phyloP scores from a whole-genome alignment of 208 protist genomes.

The Leishmania arabica region DNA sequence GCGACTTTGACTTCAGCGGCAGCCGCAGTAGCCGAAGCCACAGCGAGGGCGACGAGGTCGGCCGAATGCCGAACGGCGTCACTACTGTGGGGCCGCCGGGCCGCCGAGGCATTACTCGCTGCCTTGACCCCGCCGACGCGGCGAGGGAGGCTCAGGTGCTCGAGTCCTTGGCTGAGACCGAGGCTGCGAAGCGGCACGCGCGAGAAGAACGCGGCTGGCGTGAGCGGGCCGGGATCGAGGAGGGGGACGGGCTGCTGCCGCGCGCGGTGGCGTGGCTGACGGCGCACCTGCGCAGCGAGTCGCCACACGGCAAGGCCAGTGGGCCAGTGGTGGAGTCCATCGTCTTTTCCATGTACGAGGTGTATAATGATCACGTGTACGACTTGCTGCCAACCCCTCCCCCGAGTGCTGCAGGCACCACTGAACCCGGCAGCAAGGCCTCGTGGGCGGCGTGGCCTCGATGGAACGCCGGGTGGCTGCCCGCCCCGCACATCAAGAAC shows the following conservation, averaged over 20 bases:
- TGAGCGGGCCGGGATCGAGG: constrained; percentile 6
- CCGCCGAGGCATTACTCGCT: constrained; percentile 21
- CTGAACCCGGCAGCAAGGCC: not conserved
- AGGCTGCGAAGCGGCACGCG: constrained; percentile 13
- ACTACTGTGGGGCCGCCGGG: constrained; percentile 2
- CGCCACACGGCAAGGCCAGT: not conserved
- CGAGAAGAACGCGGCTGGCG: constrained; percentile 27
- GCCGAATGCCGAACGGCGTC: constrained; percentile 4
- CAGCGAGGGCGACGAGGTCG: not conserved
- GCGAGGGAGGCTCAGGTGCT: constrained; percentile 16
- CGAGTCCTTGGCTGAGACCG: not conserved
- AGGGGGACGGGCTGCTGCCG: constrained; percentile 40
- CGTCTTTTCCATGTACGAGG: constrained; percentile 42
- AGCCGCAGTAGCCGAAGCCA: not conserved
- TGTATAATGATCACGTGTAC: constrained; percentile 48
- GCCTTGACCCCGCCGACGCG: constrained; percentile 22
- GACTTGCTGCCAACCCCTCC: constrained; percentile 32
- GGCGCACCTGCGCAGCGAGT: constrained; percentile 18
- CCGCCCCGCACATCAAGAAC: constrained; percentile 27
- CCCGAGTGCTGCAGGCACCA: not conserved
- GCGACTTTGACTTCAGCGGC: not conserved
- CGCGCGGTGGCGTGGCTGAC: constrained; percentile 49
- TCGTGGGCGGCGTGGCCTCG: constrained; percentile 19
- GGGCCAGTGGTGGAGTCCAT: constrained; percentile 34
- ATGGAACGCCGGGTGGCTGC: constrained; percentile 30